phyloP scores from a whole-genome alignment of 495 filamentous ascomycete species.

The Penicillium simplicissimum region DNA sequence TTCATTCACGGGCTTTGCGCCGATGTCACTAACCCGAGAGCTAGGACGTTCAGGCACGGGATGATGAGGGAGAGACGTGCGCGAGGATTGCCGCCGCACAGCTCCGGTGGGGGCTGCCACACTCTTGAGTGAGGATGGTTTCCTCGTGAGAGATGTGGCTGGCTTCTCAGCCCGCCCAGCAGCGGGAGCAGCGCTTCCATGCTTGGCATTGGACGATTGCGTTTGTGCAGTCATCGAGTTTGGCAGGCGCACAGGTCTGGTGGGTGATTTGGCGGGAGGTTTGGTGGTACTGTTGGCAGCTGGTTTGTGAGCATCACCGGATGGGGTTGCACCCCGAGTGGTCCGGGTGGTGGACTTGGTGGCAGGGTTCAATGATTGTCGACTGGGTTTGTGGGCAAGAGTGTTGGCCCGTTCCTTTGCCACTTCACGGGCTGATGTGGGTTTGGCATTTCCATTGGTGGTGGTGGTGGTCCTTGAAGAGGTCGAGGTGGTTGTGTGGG shows the following conservation, averaged over 20 bases:
- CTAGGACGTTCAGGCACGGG: conserved; percentile 40
- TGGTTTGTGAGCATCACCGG: conserved; percentile 33
- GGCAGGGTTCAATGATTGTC: conserved; percentile 33
- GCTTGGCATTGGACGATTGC: conserved; percentile 59
- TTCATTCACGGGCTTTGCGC: conserved; percentile 58
- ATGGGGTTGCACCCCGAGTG: conserved; percentile 35
- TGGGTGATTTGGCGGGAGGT: conserved; percentile 64
- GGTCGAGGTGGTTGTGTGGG: conserved; percentile 27
- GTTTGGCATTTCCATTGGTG: conserved; percentile 21
- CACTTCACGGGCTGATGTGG: conserved; percentile 22
- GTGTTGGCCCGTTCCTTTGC: conserved; percentile 34
- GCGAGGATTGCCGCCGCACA: conserved; percentile 42
- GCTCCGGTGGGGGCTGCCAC: conserved; percentile 23
- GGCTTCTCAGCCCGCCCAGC: conserved; percentile 47
- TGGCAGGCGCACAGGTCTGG: conserved; percentile 61
- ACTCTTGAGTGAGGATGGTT: conserved; percentile 45
- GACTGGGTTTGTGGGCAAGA: conserved; percentile 36
- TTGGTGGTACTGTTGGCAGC: conserved; percentile 39
- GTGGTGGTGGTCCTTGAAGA: conserved; percentile 28
- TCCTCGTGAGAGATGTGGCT: conserved; percentile 39
- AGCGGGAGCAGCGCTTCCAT: conserved; percentile 39
- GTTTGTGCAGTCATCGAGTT: conserved; percentile 63
- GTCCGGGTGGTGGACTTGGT: conserved; percentile 30
- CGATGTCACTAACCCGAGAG: conserved; percentile 43
- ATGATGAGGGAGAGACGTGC: conserved; percentile 40